Evolutionary conservation across 768 basidiomycete genomes (phyloP), one percentile per base, ranked within the genome.

Genomic region (Mycena galopus): DNA sequence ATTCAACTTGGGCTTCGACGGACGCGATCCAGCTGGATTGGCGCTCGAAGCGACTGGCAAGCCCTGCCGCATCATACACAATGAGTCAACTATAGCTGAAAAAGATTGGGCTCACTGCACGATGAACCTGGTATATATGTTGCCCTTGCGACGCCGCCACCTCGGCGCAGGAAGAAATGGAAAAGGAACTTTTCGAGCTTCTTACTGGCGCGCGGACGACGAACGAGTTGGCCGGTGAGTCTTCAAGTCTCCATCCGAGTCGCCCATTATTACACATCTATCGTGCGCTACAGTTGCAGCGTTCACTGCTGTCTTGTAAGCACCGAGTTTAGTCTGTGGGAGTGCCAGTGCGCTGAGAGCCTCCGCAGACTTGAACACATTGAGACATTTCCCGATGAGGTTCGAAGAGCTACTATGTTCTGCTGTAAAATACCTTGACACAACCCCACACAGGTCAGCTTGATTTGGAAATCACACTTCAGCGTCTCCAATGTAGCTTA

Each of bases 371-470:
- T 65, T 35, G 69, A 65, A 30, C 69, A 71, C n/a, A 29, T 71
- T 35, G 42, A 56, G 6, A 71, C 58, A 32, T 71, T 71, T 35
- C 33, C 47, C 16, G 69, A 65, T 39, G 69, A 71, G 63, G 69
- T 71, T 25, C 19, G 23, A 19, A 10, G 29, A 30, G 23, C 55
- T 19, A 16, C 17, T 14, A 16, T 23, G n/a, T 17, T 2, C 12
- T 17, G 32, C 10, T 2, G 10, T n/a, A n/a, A 4, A 50, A 47
- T 47, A 12, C 19, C 0, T 19, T 21, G 29, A 7, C 16, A 35
- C 16, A 29, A 32, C 27, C 16, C 0, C 39, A 8, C n/a, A n/a
- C 17, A 71, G 62, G 39, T 71, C 14, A 65, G 59, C 44, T 29
- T 71, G 56, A 50, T 71, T 44, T 71, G 69, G 69, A 58, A 57